These are phyloP conservation scores for Porogramme epimiltina DNA, from an alignment of 1,284 basidiomycete genomes.

Conservation along the genomic window DNA sequence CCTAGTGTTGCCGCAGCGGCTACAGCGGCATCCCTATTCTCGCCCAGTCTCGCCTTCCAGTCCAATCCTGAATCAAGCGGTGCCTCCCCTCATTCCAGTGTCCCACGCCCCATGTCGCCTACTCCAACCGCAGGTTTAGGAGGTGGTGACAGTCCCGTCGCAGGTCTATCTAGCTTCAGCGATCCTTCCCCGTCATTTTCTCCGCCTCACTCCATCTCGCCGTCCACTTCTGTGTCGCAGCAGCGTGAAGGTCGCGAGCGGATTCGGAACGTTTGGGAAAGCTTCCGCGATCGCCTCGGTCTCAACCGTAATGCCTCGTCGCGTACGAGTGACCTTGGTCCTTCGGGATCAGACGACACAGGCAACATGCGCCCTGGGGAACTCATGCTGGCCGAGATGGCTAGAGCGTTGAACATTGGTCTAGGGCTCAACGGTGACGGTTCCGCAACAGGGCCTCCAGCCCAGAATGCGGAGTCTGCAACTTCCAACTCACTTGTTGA, in stretches of 20 bases:
- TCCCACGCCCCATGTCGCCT: slow-evolving; percentile 45
- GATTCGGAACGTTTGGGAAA: slow-evolving; percentile 62
- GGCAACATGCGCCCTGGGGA: slow-evolving; percentile 37
- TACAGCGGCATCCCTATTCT: slow-evolving; percentile 72
- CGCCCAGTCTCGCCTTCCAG: slow-evolving; percentile 44
- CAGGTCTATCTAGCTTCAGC: slow-evolving; percentile 14
- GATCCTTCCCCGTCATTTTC: slow-evolving; percentile 23
- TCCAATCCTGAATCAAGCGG: slow-evolving; percentile 16
- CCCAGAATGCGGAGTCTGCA: not conserved
- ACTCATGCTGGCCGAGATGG: slow-evolving; percentile 75
- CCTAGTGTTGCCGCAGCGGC: slow-evolving; percentile 77
- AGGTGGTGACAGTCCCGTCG: slow-evolving; percentile 16
- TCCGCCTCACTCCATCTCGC: slow-evolving; percentile 15
- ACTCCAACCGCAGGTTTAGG: slow-evolving; percentile 50
- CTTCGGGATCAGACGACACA: slow-evolving; percentile 6
- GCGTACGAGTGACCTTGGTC: not conserved
- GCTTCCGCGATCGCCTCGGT: slow-evolving; percentile 64
- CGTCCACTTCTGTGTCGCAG: slow-evolving; percentile 6
- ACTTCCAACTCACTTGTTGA: not conserved
- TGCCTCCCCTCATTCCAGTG: slow-evolving; percentile 15
- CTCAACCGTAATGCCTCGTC: slow-evolving; percentile 28
- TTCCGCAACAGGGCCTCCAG: not conserved
- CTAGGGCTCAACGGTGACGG: slow-evolving; percentile 46
- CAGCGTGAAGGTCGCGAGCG: slow-evolving; percentile 38
- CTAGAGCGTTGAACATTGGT: slow-evolving; percentile 72